Evolutionary conservation across 2,329 filamentous ascomycete genomes (phyloP).

Genomic region (Fusarium solani-melongenae): DNA sequence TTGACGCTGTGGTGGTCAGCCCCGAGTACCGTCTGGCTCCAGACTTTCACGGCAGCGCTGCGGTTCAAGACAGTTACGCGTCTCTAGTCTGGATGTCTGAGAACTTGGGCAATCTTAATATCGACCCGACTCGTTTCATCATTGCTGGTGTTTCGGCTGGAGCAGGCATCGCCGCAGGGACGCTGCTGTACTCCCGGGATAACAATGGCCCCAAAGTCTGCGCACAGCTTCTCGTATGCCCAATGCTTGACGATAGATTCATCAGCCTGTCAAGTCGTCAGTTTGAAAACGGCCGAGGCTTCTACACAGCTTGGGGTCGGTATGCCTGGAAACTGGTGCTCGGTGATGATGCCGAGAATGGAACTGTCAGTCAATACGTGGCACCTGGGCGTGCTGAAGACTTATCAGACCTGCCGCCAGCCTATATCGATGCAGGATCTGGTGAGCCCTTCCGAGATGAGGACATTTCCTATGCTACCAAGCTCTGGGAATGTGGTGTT

Average conservation of each 20-base stretch:
- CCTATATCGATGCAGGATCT: slow-evolving; percentile 22
- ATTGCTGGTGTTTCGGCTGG: slow-evolving; percentile 18
- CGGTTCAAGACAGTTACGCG: slow-evolving; percentile 13
- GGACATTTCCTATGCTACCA: slow-evolving; percentile 15
- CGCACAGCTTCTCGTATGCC: slow-evolving; percentile 20
- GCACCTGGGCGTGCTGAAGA: slow-evolving; percentile 16
- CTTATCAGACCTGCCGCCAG: not conserved
- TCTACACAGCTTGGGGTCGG: not conserved
- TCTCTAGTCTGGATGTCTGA: slow-evolving; percentile 5
- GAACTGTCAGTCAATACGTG: slow-evolving; percentile 3
- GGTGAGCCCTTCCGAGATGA: slow-evolving; percentile 26
- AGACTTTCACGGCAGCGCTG: not conserved
- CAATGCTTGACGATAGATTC: slow-evolving; percentile 25
- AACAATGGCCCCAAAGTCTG: not conserved
- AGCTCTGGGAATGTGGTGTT: slow-evolving; percentile 17
- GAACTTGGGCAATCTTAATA: not conserved
- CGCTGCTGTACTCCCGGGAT: slow-evolving; percentile 4
- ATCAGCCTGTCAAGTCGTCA: slow-evolving; percentile 7
- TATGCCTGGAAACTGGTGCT: slow-evolving; percentile 16
- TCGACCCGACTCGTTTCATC: slow-evolving; percentile 10
- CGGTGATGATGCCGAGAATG: not conserved
- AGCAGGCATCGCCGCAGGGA: slow-evolving; percentile 12
- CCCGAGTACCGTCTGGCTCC: slow-evolving; percentile 14
- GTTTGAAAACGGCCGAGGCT: slow-evolving; percentile 11
- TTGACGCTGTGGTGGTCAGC: slow-evolving; percentile 10